A percentile compares a stretch with the other conserved stretches of the same genome.
phyloP scores from a whole-genome alignment of 1,284 basidiomycete genomes.

The Coniferiporia weirii region DNA sequence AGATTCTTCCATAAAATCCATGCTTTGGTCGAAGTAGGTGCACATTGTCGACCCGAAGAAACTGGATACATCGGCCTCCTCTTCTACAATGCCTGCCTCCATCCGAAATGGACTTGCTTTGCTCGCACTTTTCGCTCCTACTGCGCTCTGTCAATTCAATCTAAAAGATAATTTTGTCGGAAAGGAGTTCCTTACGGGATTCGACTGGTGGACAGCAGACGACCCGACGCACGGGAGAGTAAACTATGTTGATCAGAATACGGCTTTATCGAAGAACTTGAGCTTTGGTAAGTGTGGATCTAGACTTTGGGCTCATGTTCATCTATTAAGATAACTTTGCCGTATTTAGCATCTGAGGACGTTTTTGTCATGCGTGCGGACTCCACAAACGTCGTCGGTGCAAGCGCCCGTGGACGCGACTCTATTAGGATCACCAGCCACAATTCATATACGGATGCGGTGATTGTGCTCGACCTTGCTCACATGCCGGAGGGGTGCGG shows the following conservation, averaged over 20 bases:
- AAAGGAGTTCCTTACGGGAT: constrained; percentile 38
- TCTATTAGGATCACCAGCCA: constrained; percentile 47
- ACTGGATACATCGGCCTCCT: not conserved
- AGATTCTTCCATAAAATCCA: not conserved
- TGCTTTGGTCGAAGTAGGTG: not conserved
- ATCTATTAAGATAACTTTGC: not conserved
- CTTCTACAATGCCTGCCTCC: not conserved
- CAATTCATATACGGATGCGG: constrained; percentile 36
- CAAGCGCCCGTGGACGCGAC: constrained; percentile 38
- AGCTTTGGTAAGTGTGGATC: constrained; percentile 35
- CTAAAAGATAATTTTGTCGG: constrained; percentile 34
- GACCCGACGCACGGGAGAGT: constrained; percentile 56
- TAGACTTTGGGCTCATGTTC: not conserved
- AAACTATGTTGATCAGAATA: constrained; percentile 42
- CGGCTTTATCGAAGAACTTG: constrained; percentile 37
- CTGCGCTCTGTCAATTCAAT: constrained; percentile 2
- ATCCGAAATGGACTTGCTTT: not conserved
- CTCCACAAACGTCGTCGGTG: constrained; percentile 29
- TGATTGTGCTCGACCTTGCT: constrained; percentile 48
- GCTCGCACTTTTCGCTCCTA: not conserved
- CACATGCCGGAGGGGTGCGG: constrained; percentile 52
- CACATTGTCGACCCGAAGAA: no score
- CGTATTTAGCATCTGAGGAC: constrained; percentile 29
- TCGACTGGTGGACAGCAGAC: constrained; percentile 40
- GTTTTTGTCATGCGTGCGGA: constrained; percentile 53